phyloP scores from a whole-genome alignment of 495 filamentous ascomycete species.

The Penicillium soppii region DNA sequence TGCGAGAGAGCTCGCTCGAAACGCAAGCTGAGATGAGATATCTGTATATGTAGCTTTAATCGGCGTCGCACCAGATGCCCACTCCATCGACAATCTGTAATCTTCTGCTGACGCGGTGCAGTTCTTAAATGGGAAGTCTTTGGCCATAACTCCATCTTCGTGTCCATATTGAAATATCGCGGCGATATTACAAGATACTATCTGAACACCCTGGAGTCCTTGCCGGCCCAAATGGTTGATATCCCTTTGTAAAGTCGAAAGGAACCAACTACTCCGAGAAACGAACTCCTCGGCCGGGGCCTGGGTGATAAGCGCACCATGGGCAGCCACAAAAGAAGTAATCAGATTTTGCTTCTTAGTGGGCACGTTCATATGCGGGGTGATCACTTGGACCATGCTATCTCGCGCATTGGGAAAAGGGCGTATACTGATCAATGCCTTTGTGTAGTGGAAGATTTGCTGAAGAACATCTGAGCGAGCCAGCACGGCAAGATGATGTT shows the following conservation, averaged over 20 bases:
- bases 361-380: conserved; percentile 49
- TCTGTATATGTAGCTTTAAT: background rate
- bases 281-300: conserved; percentile 48
- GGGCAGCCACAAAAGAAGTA: conserved; percentile 59
- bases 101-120: conserved; percentile 32
- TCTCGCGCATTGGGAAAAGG: conserved; percentile 64
- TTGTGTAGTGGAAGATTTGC: conserved; percentile 74
- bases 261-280: conserved; percentile 47
- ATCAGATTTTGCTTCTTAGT: conserved; percentile 34
- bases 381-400: conserved; percentile 69
- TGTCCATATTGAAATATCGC: conserved; percentile 62
- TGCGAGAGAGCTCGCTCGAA: conserved; percentile 40
- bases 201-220: conserved; percentile 60
- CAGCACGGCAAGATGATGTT: conserved; percentile 83
- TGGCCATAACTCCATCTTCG: conserved; percentile 40
- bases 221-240: conserved; percentile 55
- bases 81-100: conserved; percentile 21
- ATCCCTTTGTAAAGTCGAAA: conserved; percentile 53
- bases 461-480: conserved; percentile 70
- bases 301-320: conserved; percentile 64
- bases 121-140: conserved; percentile 37
- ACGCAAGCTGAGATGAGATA: conserved; percentile 18
- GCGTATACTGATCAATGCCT: conserved; percentile 43
- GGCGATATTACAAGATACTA: conserved; percentile 52
- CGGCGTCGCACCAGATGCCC: conserved; percentile 6